A percentile compares a stretch with the other conserved stretches of the same genome.
Conservation (phyloP, 768 basidiomycete genomes). For the Leucocoprinus sp. region DNA sequence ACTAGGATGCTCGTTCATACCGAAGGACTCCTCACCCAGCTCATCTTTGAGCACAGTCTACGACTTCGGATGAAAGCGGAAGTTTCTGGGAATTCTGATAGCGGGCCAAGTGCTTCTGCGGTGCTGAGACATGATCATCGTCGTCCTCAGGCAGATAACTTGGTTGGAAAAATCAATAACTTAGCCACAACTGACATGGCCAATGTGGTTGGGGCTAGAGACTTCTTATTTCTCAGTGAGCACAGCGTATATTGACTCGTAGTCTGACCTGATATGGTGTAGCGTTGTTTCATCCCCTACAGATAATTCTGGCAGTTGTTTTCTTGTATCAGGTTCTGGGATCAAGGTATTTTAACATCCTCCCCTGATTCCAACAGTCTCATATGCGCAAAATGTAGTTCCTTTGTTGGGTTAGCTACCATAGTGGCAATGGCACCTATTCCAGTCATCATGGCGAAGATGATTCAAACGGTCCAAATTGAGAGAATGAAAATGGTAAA, state of each 20-base stretch:
- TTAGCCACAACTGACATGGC: conserved; percentile 53
- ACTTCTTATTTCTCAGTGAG: conserved; percentile 12
- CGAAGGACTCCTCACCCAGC: conserved; percentile 36
- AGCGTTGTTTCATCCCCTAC: conserved; percentile 34
- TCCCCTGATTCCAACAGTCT: not conserved
- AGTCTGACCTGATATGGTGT: not conserved
- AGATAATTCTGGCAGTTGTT: conserved; percentile 28
- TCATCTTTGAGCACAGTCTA: conserved; percentile 37
- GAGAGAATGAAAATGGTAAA: conserved; percentile 51
- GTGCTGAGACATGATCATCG: not conserved
- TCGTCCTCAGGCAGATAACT: conserved; percentile 23
- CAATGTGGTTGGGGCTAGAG: conserved; percentile 23
- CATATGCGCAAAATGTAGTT: conserved; percentile 9
- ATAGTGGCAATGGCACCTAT: conserved; percentile 10
- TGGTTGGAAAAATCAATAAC: conserved; percentile 69
- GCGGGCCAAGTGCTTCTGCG: not conserved
- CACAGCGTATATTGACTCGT: not conserved
- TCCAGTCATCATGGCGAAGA: conserved; percentile 24
- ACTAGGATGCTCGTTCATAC: conserved; percentile 38
- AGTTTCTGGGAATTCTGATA: conserved; percentile 12
- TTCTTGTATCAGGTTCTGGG: conserved; percentile 41
- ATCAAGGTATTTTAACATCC: conserved; percentile 26
- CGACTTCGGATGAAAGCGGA: conserved; percentile 51
- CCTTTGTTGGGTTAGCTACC: conserved; percentile 4
- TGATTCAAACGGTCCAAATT: conserved; percentile 39